Evolutionary conservation across 225 moss, liverwort and hornwort species (phyloP).

Genomic region (Lunularia cruciata): DNA sequence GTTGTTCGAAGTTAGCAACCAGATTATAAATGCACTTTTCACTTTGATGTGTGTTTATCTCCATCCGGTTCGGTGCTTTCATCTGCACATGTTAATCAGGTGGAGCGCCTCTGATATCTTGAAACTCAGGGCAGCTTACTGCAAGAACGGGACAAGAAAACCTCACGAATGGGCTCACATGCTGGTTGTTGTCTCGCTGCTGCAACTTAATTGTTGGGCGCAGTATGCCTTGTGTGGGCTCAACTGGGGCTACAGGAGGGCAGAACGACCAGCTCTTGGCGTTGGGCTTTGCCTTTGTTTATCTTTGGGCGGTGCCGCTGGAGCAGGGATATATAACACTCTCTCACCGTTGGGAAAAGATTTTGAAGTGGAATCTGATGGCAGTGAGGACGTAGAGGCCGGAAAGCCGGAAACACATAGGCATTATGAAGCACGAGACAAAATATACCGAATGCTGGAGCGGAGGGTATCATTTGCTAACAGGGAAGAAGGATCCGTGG

Average conservation of each 20-base stretch:
- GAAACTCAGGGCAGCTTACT: conserved; percentile 60
- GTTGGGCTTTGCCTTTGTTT: conserved; percentile 64
- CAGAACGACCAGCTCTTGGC: conserved; percentile 70
- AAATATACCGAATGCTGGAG: conserved; percentile 69
- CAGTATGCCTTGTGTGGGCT: conserved; percentile 82
- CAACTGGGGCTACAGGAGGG: conserved; percentile 83
- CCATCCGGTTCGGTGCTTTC: conserved; percentile 65
- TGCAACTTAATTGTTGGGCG: conserved; percentile 83
- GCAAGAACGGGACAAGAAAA: conserved; percentile 80
- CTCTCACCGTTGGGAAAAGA: conserved; percentile 82
- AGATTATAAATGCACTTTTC: conserved; percentile 87
- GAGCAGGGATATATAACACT: conserved; percentile 72
- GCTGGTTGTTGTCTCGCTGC: conserved; percentile 68
- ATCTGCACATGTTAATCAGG: conserved; percentile 59
- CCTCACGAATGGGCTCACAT: conserved; percentile 92
- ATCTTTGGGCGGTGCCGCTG: conserved; percentile 70
- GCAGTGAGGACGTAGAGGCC: conserved; percentile 33
- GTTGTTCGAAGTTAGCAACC: conserved; percentile 88
- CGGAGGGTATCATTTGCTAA: conserved; percentile 66
- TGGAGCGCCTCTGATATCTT: conserved; percentile 66
- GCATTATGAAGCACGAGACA: conserved; percentile 47
- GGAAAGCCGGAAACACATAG: conserved; percentile 17
- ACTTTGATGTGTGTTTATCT: conserved; percentile 86
- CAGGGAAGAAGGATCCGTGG: conserved; percentile 53
- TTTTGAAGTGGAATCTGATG: conserved; percentile 45